Conservation (phyloP, 768 basidiomycete genomes). For the Collybia nuda region DNA sequence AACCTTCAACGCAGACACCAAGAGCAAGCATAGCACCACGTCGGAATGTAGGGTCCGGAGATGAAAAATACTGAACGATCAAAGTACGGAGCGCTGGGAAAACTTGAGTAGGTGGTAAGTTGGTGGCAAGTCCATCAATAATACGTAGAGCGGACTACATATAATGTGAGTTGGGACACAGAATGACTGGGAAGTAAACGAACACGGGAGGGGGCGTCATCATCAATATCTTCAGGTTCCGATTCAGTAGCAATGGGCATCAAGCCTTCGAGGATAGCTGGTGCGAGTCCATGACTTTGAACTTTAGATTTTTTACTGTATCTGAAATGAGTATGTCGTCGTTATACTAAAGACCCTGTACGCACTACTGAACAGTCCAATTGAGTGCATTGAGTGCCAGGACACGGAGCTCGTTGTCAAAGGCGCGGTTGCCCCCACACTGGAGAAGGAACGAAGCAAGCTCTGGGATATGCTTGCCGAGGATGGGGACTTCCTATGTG, state of each 20-base stretch:
- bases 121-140: constrained; percentile 89
- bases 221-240: constrained; percentile 91
- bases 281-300: constrained; percentile 81
- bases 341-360: constrained; percentile 3
- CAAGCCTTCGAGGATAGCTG: constrained; percentile 83
- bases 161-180: not conserved
- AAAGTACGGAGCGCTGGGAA: constrained; percentile 88
- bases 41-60: constrained; percentile 73
- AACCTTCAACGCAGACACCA: constrained; percentile 95
- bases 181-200: constrained; percentile 21
- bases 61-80: constrained; percentile 83
- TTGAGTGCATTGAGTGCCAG: constrained; percentile 91
- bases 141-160: constrained; percentile 87
- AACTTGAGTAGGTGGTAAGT: constrained; percentile 91
- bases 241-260: constrained; percentile 94
- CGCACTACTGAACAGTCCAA: constrained; percentile 96
- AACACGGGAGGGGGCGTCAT: constrained; percentile 90
- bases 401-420: constrained; percentile 80
- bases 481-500: constrained; percentile 85
- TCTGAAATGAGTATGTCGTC: constrained; percentile 8
- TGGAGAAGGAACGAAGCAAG: constrained; percentile 86
- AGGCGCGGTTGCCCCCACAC: constrained; percentile 75
- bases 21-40: constrained; percentile 95
- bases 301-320: constrained; percentile 94
- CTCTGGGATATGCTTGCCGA: constrained; percentile 85